Evolutionary conservation across 1,284 basidiomycete species (phyloP).

Genomic region (Heterobasidion occidentale): DNA sequence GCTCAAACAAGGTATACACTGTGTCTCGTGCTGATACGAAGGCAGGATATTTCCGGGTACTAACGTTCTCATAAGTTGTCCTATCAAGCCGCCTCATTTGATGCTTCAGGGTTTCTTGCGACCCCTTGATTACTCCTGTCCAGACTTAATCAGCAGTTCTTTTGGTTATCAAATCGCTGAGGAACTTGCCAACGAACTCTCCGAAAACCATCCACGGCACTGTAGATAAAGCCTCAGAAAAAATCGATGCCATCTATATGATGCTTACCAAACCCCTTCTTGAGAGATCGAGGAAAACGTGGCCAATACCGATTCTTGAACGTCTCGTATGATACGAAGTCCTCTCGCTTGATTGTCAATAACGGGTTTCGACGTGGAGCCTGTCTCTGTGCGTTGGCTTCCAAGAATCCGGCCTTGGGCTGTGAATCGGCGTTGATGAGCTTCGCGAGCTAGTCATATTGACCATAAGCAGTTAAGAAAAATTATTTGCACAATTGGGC

Average conservation of each 20-base stretch:
- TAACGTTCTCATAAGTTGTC: conserved; percentile 37
- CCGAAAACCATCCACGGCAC: conserved; percentile 59
- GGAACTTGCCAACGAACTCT: conserved; percentile 52
- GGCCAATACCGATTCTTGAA: conserved; percentile 58
- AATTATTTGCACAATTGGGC: neutral
- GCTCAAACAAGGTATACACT: conserved; percentile 50
- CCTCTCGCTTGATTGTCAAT: conserved; percentile 17
- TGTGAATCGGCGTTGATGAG: neutral
- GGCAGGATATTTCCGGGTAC: conserved; percentile 42
- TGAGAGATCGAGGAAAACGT: conserved; percentile 47
- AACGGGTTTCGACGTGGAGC: conserved; percentile 12
- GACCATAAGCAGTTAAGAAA: neutral
- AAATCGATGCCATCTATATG: neutral
- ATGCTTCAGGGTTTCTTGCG: conserved; percentile 36
- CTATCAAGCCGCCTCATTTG: conserved; percentile 33
- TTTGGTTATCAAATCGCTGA: neutral
- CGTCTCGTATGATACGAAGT: conserved; percentile 38
- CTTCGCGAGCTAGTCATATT: neutral
- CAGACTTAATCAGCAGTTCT: neutral
- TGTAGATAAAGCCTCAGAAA: conserved; percentile 15
- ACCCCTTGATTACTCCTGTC: conserved; percentile 62
- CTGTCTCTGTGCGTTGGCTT: neutral
- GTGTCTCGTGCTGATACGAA: conserved; percentile 40
- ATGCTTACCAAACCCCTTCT: conserved; percentile 47
- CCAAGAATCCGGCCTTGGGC: neutral